These are phyloP conservation scores for Russula vinacea DNA, from an alignment of 768 basidiomycete genomes.

Conservation along the genomic window DNA sequence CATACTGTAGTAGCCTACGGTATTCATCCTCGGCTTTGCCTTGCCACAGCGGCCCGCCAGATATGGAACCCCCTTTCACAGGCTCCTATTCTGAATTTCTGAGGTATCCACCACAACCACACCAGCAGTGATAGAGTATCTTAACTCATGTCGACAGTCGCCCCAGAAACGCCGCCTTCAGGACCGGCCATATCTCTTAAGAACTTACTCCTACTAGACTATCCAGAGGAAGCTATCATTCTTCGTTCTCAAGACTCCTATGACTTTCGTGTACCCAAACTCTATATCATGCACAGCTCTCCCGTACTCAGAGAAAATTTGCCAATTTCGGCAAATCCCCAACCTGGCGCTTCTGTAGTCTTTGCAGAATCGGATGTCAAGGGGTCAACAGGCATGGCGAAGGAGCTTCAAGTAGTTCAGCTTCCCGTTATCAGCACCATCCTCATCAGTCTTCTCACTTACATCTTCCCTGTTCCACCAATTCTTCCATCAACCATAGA, in stretches of 20 bases:
- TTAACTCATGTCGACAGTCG: not conserved
- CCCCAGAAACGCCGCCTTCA: not conserved
- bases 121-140: too few species aligned
- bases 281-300: constrained; percentile 45
- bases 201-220: constrained; percentile 42
- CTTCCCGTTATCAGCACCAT: not conserved
- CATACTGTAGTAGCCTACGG: too few species aligned
- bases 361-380: not conserved
- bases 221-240: constrained; percentile 44
- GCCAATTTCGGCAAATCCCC: constrained; percentile 27
- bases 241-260: constrained; percentile 44
- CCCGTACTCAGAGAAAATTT: constrained; percentile 36
- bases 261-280: constrained; percentile 45
- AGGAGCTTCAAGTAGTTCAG: not conserved
- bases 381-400: not conserved
- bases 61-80: too few species aligned
- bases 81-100: too few species aligned
- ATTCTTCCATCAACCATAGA: constrained; percentile 2
- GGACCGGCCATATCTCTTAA: not conserved
- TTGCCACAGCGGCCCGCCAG: too few species aligned
- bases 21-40: too few species aligned
- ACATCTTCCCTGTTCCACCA: constrained; percentile 4
- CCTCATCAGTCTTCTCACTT: constrained; percentile 13
- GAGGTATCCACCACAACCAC: too few species aligned
- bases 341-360: not conserved